These are phyloP conservation scores for Aphanocladium album DNA, from an alignment of 2,329 filamentous ascomycete species.

Conservation along the genomic window DNA sequence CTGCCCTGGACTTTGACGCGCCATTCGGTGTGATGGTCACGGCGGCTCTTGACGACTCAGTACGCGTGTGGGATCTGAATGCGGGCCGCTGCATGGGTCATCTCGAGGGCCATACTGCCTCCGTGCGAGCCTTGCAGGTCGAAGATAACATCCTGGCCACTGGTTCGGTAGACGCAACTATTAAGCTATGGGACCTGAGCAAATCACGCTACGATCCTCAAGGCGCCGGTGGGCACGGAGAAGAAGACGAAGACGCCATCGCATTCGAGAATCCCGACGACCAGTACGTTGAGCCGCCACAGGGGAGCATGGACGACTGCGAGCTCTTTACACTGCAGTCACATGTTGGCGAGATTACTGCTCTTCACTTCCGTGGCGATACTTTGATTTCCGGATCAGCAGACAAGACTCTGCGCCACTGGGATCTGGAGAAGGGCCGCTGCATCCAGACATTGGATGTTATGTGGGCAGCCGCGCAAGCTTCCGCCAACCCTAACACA, in stretches of 20 bases:
- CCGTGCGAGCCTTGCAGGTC: conserved; percentile 85
- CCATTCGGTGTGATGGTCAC: conserved; percentile 95
- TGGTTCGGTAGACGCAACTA: conserved; percentile 89
- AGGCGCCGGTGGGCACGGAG: conserved; percentile 54
- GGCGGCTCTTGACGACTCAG: conserved; percentile 85
- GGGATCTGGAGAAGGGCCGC: conserved; percentile 95
- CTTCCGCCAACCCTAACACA: conserved; percentile 62
- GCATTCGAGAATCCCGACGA: conserved; percentile 69
- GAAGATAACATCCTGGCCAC: conserved; percentile 95
- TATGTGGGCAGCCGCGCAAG: conserved; percentile 94
- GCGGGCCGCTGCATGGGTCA: conserved; percentile 86
- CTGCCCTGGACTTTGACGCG: conserved; percentile 91
- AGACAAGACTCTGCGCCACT: conserved; percentile 95
- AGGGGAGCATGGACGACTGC: conserved; percentile 83
- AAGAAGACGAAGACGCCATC: conserved; percentile 61
- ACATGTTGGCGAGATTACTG: conserved; percentile 91
- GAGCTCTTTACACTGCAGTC: conserved; percentile 82
- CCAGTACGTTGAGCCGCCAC: conserved; percentile 61
- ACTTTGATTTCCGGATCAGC: conserved; percentile 92
- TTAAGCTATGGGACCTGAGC: conserved; percentile 91
- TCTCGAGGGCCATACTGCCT: conserved; percentile 90
- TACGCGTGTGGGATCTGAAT: conserved; percentile 94
- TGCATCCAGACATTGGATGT: conserved; percentile 97
- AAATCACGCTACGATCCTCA: conserved; percentile 77
- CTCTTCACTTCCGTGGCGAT: conserved; percentile 82